Percentiles rank a stretch among this genome's conserved stretches.
These are phyloP conservation scores for Fraxinus angustifolia DNA, from an alignment of 305 asterid genomes.

Conservation along the genomic window DNA sequence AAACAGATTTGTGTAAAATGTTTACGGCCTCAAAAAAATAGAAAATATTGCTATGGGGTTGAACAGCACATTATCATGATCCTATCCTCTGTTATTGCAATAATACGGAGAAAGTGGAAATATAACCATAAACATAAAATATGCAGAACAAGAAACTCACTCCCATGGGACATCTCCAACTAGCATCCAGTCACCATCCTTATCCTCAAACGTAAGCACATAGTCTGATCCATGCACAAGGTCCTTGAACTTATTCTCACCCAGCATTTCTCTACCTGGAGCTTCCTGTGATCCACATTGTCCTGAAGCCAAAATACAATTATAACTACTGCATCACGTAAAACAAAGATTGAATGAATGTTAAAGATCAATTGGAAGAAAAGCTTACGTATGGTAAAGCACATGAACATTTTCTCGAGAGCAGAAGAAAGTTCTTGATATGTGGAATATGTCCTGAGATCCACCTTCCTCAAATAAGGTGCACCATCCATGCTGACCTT, in stretches of 20 bases:
- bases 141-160: constrained; percentile 33
- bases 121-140: not conserved
- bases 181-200: constrained; percentile 84
- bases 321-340: not conserved
- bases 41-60: not conserved
- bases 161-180: constrained; percentile 91
- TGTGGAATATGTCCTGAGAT: constrained; percentile 52
- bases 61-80: not conserved
- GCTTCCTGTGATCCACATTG: constrained; percentile 60
- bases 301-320: constrained; percentile 32
- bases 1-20: not conserved
- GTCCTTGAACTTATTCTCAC: constrained; percentile 66
- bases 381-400: constrained; percentile 61
- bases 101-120: not conserved
- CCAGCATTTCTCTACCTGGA: constrained; percentile 45
- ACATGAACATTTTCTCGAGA: constrained; percentile 85
- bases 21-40: not conserved
- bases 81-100: not conserved
- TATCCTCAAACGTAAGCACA: constrained; percentile 71
- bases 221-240: constrained; percentile 66
- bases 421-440: constrained; percentile 76
- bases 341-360: not conserved
- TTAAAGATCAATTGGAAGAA: constrained; percentile 3
- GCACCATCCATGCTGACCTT: constrained; percentile 95
- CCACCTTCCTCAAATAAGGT: constrained; percentile 88